Conservation (phyloP, 1,139 yeast species). For the Lodderomyces jiufengensis region DNA sequence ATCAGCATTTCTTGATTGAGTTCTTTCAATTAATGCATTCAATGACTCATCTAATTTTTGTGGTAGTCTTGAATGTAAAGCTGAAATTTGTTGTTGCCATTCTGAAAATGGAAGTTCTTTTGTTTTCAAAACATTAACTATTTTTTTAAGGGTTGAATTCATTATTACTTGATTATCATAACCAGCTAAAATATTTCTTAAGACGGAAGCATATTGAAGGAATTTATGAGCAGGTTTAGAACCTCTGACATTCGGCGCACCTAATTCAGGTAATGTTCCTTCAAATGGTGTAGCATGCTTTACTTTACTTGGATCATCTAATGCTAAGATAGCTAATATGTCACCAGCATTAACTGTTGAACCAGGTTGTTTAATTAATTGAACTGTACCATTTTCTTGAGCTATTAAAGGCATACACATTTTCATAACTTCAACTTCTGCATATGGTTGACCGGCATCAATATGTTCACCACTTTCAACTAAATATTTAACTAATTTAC, state of each 20-base stretch:
- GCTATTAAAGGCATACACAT: constrained; percentile 95
- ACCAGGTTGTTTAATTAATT: constrained; percentile 96
- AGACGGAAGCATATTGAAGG: constrained; percentile 52
- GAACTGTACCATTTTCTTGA: constrained; percentile 89
- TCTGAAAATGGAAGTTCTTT: constrained; percentile 88
- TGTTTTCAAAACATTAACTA: constrained; percentile 70
- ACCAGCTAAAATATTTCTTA: constrained; percentile 80
- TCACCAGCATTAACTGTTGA: constrained; percentile 95
- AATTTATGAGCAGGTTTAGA: constrained; percentile 79
- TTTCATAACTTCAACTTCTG: constrained; percentile 99
- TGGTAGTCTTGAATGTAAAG: constrained; percentile 89
- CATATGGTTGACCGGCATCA: constrained; percentile 87
- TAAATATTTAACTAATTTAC: constrained; percentile 88
- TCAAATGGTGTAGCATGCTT: constrained; percentile 95
- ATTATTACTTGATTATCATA: constrained; percentile 93
- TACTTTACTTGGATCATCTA: constrained; percentile 96
- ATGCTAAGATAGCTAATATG: constrained; percentile 86
- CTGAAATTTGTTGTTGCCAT: constrained; percentile 84
- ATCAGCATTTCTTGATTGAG: constrained; percentile 66
- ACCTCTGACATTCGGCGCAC: constrained; percentile 79
- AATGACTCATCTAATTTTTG: constrained; percentile 67
- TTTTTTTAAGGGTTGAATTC: constrained; percentile 72
- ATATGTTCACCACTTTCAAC: constrained; percentile 96
- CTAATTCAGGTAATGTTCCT: constrained; percentile 88
- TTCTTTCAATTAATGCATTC: constrained; percentile 61